These are phyloP conservation scores for Kluyveromyces siamensis DNA, from an alignment of 805 yeast species.

Conservation along the genomic window DNA sequence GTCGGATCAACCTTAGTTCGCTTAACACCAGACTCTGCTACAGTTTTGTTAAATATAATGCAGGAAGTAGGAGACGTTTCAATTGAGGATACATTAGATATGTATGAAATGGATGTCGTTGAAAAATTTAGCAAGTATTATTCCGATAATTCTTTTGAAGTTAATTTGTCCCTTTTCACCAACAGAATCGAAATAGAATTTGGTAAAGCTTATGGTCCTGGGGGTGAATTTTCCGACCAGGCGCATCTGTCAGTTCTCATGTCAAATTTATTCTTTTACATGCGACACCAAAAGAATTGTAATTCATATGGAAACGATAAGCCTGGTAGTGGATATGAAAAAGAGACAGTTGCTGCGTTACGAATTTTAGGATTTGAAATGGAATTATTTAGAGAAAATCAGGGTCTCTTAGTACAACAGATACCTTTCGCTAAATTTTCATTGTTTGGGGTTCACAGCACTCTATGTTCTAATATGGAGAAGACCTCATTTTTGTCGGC, in stretches of 20 bases:
- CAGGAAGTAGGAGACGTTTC: slow-evolving; percentile 30
- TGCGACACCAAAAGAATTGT: background rate
- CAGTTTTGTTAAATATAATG: slow-evolving; percentile 18
- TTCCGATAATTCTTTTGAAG: slow-evolving; percentile 27
- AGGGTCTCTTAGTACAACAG: background rate
- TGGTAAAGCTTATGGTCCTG: background rate
- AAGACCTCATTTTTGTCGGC: background rate
- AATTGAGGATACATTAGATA: slow-evolving; percentile 49
- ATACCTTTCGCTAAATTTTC: background rate
- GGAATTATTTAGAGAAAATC: background rate
- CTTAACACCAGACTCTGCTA: background rate
- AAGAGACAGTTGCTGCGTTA: background rate
- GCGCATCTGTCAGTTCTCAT: slow-evolving; percentile 8
- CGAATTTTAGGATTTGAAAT: background rate
- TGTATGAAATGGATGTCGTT: slow-evolving; percentile 52
- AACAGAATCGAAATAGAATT: slow-evolving; percentile 25
- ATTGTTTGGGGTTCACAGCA: background rate
- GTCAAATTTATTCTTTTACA: slow-evolving; percentile 12
- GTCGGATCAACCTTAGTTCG: slow-evolving; percentile 29
- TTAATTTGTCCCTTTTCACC: slow-evolving; percentile 39
- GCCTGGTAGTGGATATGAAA: background rate
- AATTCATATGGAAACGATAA: background rate
- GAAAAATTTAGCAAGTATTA: slow-evolving; percentile 32
- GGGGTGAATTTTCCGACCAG: slow-evolving; percentile 14
- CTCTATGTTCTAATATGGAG: background rate